Evolutionary conservation across 768 basidiomycete genomes (phyloP).

Genomic region (Tylopilus rubrobrunneus): DNA sequence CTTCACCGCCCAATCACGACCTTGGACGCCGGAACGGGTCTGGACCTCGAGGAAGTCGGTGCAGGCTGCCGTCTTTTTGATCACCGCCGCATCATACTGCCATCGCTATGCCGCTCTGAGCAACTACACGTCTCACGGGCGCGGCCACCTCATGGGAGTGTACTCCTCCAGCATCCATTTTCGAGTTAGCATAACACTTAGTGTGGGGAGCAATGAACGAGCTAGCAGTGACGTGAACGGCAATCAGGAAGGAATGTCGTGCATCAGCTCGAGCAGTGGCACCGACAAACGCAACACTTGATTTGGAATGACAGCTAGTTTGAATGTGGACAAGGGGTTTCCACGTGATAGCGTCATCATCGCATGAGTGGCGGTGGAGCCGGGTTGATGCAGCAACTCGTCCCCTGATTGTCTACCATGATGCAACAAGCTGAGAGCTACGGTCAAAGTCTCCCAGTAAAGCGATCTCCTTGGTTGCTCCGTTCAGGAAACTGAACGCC

Average conservation of each 20-base stretch:
- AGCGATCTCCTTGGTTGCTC: not conserved
- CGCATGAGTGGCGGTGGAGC: too few species aligned
- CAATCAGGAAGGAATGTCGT: not conserved
- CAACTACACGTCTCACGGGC: not conserved
- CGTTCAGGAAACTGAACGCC: constrained; percentile 6
- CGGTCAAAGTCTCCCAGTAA: constrained; percentile 55
- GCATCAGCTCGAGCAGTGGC: not conserved
- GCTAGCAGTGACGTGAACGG: not conserved
- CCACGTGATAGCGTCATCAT: not conserved
- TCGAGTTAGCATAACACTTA: not conserved
- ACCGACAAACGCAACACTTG: not conserved
- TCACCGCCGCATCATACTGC: constrained; percentile 3
- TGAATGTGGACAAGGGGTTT: not conserved
- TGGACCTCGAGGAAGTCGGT: constrained; percentile 1
- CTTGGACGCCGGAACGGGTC: not conserved
- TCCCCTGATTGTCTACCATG: not conserved
- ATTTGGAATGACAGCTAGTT: not conserved
- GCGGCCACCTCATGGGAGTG: not conserved
- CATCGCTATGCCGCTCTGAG: not conserved
- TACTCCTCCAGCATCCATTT: not conserved
- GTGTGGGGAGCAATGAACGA: not conserved
- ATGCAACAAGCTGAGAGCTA: constrained; percentile 34
- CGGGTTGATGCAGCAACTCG: too few species aligned
- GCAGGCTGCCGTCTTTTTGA: constrained; percentile 3
- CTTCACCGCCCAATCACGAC: constrained; percentile 10